phyloP scores from a whole-genome alignment of 1,284 basidiomycete genomes.

The Phenoliferia sp. region DNA sequence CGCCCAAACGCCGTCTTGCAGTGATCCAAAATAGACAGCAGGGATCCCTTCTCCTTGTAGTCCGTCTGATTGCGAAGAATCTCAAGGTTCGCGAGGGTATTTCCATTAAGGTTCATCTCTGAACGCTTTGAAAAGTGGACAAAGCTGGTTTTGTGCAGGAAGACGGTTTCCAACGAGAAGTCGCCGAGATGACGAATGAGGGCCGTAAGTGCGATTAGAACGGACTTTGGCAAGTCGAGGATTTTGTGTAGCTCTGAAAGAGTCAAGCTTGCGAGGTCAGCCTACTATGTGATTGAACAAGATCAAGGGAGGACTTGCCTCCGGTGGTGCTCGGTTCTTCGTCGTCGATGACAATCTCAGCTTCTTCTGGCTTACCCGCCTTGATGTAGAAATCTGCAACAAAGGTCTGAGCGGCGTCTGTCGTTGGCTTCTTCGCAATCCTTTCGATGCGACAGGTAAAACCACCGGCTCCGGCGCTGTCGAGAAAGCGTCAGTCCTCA shows the following conservation, averaged over 20 bases:
- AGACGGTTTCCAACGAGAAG: slow-evolving; percentile 70
- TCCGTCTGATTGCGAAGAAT: slow-evolving; percentile 88
- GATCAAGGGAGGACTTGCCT: neutral
- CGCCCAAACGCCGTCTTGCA: slow-evolving; percentile 82
- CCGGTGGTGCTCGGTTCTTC: slow-evolving; percentile 4
- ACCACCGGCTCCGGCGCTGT: slow-evolving; percentile 13
- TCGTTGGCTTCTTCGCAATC: slow-evolving; percentile 55
- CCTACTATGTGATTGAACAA: neutral
- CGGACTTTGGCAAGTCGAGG: slow-evolving; percentile 38
- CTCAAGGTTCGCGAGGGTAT: slow-evolving; percentile 84
- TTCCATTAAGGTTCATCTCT: slow-evolving; percentile 84
- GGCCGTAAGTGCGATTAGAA: slow-evolving; percentile 70
- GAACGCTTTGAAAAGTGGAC: slow-evolving; percentile 63
- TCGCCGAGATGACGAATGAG: slow-evolving; percentile 68
- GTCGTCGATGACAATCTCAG: slow-evolving; percentile 22
- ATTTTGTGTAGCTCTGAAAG: neutral
- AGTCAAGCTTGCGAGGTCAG: neutral
- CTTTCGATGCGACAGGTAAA: slow-evolving; percentile 57
- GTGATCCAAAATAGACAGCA: slow-evolving; percentile 81
- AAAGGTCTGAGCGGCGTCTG: slow-evolving; percentile 66
- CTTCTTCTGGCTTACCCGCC: neutral
- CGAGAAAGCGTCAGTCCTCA: neutral
- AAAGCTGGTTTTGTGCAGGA: slow-evolving; percentile 67
- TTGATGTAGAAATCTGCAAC: slow-evolving; percentile 67
- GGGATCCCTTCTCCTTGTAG: slow-evolving; percentile 64